Evolutionary conservation across 495 filamentous ascomycete species (phyloP).

Genomic region (Penicillium longicatenatum): DNA sequence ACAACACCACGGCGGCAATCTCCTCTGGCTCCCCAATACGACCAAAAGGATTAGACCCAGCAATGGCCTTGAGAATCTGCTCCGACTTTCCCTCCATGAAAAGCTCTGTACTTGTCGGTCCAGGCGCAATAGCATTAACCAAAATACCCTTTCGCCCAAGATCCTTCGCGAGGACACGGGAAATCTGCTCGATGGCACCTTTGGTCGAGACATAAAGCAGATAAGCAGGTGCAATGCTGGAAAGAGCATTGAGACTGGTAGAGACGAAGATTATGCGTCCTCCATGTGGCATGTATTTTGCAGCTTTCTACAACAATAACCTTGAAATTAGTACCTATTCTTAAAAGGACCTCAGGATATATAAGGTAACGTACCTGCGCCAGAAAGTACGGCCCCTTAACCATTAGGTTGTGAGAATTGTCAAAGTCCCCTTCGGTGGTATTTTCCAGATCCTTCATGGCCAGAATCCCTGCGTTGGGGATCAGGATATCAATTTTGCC

Average conservation of each 20-base stretch:
- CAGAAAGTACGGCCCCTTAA: constrained; percentile 70
- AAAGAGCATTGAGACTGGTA: constrained; percentile 48
- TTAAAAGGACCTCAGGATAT: not conserved
- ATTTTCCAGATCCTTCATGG: constrained; percentile 54
- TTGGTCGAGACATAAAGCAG: constrained; percentile 65
- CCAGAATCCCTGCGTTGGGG: constrained; percentile 59
- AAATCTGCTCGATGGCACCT: constrained; percentile 72
- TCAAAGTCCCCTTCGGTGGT: constrained; percentile 65
- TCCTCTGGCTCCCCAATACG: constrained; percentile 63
- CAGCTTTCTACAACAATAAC: constrained; percentile 52
- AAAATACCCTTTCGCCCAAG: constrained; percentile 60
- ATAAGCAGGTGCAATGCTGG: constrained; percentile 56
- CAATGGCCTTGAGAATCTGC: constrained; percentile 54
- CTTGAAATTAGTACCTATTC: not conserved
- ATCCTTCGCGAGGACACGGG: constrained; percentile 63
- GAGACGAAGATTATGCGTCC: constrained; percentile 64
- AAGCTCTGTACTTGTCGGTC: constrained; percentile 67
- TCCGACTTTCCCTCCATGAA: constrained; percentile 65
- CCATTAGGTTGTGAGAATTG: constrained; percentile 55
- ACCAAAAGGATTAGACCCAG: constrained; percentile 53
- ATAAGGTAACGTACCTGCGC: constrained; percentile 45
- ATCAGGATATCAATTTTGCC: constrained; percentile 65
- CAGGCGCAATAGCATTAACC: constrained; percentile 67
- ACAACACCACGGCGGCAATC: constrained; percentile 58
- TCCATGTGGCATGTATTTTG: constrained; percentile 58